These are phyloP conservation scores for Rhizomucor miehei DNA, from an alignment of 371 early-diverging fungal genomes.

Conservation along the genomic window DNA sequence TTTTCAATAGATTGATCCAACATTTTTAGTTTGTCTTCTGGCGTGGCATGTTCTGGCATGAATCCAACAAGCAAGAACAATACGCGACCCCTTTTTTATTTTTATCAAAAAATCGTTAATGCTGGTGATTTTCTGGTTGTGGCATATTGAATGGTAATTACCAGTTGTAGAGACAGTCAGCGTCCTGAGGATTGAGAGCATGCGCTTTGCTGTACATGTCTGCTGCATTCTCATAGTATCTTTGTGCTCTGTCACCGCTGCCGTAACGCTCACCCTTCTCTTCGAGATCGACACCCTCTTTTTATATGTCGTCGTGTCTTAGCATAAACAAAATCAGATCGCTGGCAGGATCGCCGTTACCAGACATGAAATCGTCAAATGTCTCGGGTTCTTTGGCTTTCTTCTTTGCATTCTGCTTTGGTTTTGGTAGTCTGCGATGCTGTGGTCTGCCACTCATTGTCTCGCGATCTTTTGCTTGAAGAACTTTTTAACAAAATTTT, in stretches of 20 bases:
- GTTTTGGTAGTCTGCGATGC: slow-evolving; percentile 6
- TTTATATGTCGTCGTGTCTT: not conserved
- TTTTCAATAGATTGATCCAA: slow-evolving; percentile 55
- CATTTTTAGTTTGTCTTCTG: slow-evolving; percentile 46
- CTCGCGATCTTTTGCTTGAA: too few species aligned
- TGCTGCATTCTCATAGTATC: slow-evolving; percentile 64
- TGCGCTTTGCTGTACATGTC: slow-evolving; percentile 65
- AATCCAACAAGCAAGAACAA: slow-evolving; percentile 64
- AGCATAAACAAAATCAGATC: not conserved
- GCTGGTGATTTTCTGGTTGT: not conserved
- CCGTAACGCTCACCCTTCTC: slow-evolving; percentile 72
- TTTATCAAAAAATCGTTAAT: not conserved
- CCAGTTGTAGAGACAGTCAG: slow-evolving; percentile 71
- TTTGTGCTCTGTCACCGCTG: slow-evolving; percentile 61
- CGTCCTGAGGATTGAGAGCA: slow-evolving; percentile 50
- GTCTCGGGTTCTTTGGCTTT: slow-evolving; percentile 39
- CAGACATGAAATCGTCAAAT: slow-evolving; percentile 46
- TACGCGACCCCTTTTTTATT: slow-evolving; percentile 63
- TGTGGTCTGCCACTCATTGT: slow-evolving; percentile 4
- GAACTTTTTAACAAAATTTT: too few species aligned
- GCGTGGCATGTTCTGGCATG: slow-evolving; percentile 39
- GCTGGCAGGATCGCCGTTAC: slow-evolving; percentile 11
- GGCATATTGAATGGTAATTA: slow-evolving; percentile 9
- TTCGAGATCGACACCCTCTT: slow-evolving; percentile 63
- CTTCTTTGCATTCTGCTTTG: slow-evolving; percentile 28